Evolutionary conservation across 1,139 yeast genomes (phyloP).

Genomic region (Blastobotrys proliferans): DNA sequence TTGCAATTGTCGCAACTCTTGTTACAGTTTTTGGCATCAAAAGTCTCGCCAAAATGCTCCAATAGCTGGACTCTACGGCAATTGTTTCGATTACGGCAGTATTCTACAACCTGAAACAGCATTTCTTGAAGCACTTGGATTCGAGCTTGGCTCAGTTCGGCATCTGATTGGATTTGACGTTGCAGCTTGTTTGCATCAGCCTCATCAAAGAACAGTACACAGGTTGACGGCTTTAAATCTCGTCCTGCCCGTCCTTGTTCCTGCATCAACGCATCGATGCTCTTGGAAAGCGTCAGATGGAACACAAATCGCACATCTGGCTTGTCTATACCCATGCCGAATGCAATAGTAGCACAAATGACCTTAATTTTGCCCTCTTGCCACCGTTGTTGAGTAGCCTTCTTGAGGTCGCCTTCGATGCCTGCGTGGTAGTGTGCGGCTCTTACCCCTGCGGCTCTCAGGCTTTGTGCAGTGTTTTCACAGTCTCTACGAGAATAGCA

Average conservation of each 20-base stretch:
- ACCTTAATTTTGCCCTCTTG: constrained; percentile 66
- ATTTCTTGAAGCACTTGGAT: constrained; percentile 76
- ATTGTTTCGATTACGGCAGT: constrained; percentile 87
- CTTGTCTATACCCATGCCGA: constrained; percentile 98
- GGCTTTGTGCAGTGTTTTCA: constrained; percentile 68
- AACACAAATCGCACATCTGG: constrained; percentile 91
- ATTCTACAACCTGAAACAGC: constrained; percentile 79
- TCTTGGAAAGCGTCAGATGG: constrained; percentile 85
- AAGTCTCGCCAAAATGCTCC: constrained; percentile 82
- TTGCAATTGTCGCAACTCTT: constrained; percentile 85
- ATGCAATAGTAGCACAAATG: constrained; percentile 95
- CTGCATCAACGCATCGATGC: constrained; percentile 92
- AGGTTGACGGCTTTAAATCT: constrained; percentile 78
- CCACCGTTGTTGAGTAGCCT: constrained; percentile 72
- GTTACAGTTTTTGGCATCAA: constrained; percentile 61
- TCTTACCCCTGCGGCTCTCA: constrained; percentile 56
- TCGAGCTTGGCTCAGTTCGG: constrained; percentile 57
- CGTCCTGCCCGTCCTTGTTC: constrained; percentile 99
- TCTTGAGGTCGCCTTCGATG: constrained; percentile 72
- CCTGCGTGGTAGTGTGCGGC: constrained; percentile 92
- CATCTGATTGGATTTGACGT: constrained; percentile 72
- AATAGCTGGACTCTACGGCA: constrained; percentile 87
- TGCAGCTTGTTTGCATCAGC: constrained; percentile 61
- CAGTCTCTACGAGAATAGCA: constrained; percentile 89
- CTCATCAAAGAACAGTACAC: constrained; percentile 76